Conservation (phyloP, 2,329 filamentous ascomycete genomes). For the Westerdykella ornata region DNA sequence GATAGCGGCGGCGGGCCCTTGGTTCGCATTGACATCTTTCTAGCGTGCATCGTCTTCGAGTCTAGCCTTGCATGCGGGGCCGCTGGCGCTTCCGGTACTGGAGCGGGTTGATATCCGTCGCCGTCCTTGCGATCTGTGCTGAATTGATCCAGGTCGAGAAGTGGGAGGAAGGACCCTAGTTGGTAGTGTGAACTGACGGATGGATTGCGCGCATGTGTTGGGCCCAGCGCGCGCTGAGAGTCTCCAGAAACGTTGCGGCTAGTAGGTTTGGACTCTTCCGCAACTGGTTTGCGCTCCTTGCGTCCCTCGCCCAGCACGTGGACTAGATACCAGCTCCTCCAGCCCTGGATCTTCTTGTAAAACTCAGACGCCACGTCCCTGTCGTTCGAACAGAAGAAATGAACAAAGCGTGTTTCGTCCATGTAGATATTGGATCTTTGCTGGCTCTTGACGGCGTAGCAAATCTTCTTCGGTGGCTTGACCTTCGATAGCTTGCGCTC, state of each 20-base stretch:
- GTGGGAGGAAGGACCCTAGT: slow-evolving; percentile 60
- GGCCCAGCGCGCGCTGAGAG: slow-evolving; percentile 10
- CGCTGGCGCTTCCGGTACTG: slow-evolving; percentile 23
- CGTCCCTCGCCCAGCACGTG: slow-evolving; percentile 59
- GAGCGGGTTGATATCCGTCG: slow-evolving; percentile 16
- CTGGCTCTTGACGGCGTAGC: slow-evolving; percentile 86
- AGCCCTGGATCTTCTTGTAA: slow-evolving; percentile 64
- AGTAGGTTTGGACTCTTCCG: slow-evolving; percentile 21
- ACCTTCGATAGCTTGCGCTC: slow-evolving; percentile 62
- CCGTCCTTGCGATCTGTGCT: slow-evolving; percentile 38
- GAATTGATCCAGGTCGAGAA: slow-evolving; percentile 58
- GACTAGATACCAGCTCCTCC: slow-evolving; percentile 89
- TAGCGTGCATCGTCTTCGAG: slow-evolving; percentile 26
- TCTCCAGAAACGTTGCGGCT: slow-evolving; percentile 9
- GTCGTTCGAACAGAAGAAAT: slow-evolving; percentile 84
- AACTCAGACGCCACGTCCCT: slow-evolving; percentile 59
- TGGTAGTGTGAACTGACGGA: slow-evolving; percentile 51
- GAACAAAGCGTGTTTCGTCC: slow-evolving; percentile 77
- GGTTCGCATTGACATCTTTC: slow-evolving; percentile 34
- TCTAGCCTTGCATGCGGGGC: slow-evolving; percentile 17
- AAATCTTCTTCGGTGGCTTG: slow-evolving; percentile 76
- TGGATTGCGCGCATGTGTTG: slow-evolving; percentile 25
- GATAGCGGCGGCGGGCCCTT: slow-evolving; percentile 34
- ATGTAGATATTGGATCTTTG: slow-evolving; percentile 80
- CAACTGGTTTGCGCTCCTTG: slow-evolving; percentile 31